Evolutionary conservation across 208 protist genomes (phyloP).

Genomic region (Trypanosomatidae sp.): DNA sequence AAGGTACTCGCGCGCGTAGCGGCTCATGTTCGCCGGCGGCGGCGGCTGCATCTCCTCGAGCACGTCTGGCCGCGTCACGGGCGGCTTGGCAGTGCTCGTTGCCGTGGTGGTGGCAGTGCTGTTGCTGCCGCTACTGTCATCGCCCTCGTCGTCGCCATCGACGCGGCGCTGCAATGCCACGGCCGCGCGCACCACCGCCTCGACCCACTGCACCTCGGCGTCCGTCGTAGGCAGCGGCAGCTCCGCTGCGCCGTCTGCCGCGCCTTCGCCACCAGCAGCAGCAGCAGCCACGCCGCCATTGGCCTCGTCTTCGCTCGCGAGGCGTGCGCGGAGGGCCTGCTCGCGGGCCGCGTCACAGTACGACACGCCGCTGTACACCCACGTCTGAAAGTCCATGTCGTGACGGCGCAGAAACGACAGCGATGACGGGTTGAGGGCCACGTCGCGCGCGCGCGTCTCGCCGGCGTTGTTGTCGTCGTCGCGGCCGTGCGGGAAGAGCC

Average conservation of each 20-base stretch:
- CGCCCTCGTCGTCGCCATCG: too few relatives aligned
- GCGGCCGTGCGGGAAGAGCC: constrained; percentile 40
- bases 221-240: too few relatives aligned
- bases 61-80: too few relatives aligned
- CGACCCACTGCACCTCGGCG: constrained; percentile 32
- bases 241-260: neutral
- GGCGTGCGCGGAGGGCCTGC: constrained; percentile 11
- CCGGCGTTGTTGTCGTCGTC: constrained; percentile 10
- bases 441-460: constrained; percentile 13
- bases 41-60: constrained; percentile 19
- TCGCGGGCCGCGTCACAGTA: constrained; percentile 26
- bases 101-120: too few relatives aligned
- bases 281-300: neutral
- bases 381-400: constrained; percentile 72
- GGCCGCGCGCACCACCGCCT: constrained; percentile 9
- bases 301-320: constrained; percentile 1
- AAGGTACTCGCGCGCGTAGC: constrained; percentile 25
- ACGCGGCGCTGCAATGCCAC: constrained; percentile 13
- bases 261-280: constrained; percentile 1
- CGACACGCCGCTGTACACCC: constrained; percentile 51
- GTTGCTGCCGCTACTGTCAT: too few relatives aligned
- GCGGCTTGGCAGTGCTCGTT: too few relatives aligned
- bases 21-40: constrained; percentile 18
- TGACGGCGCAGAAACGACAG: constrained; percentile 54
- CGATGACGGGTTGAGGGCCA: constrained; percentile 42